phyloP scores from a whole-genome alignment of 352 stramenopile species.

The Pythium phragmiticola region DNA sequence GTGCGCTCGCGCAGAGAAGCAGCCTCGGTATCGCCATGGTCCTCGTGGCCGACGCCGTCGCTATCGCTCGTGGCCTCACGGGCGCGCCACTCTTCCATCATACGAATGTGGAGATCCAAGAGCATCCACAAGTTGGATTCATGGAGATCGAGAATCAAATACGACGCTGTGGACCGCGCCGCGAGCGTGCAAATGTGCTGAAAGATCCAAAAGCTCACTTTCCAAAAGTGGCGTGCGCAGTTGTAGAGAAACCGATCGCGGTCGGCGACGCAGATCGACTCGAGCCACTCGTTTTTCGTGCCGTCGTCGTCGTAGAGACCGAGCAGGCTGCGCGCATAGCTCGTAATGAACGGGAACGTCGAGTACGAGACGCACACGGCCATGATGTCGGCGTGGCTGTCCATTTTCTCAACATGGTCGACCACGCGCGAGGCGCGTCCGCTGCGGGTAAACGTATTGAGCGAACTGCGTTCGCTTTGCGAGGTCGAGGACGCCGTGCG shows the following conservation, averaged over 20 bases:
- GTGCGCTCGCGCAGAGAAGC: constrained; percentile 43
- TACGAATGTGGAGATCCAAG: constrained; percentile 66
- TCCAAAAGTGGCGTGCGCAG: constrained; percentile 64
- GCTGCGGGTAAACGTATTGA: constrained; percentile 72
- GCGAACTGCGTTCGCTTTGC: constrained; percentile 41
- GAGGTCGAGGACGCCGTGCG: background rate
- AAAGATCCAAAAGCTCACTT: constrained; percentile 78
- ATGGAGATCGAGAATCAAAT: constrained; percentile 78
- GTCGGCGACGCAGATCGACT: constrained; percentile 50
- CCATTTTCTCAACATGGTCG: constrained; percentile 70
- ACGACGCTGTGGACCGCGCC: constrained; percentile 67
- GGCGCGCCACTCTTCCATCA: constrained; percentile 61
- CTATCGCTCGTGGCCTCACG: background rate
- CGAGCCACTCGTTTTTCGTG: constrained; percentile 56
- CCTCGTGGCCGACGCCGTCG: background rate
- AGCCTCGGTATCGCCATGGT: background rate
- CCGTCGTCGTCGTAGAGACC: constrained; percentile 68
- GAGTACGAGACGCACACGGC: constrained; percentile 76
- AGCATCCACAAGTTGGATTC: constrained; percentile 84
- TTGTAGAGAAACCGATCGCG: constrained; percentile 70
- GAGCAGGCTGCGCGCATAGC: constrained; percentile 73
- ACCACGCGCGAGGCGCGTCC: constrained; percentile 49
- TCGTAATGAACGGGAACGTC: constrained; percentile 85
- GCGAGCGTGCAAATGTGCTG: constrained; percentile 80
- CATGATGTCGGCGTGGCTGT: constrained; percentile 69